Percentiles rank a stretch among this genome's conserved stretches.
These are phyloP conservation scores for Alternaria metachromatica DNA, from an alignment of 2,329 filamentous ascomycete species.

Conservation along the genomic window DNA sequence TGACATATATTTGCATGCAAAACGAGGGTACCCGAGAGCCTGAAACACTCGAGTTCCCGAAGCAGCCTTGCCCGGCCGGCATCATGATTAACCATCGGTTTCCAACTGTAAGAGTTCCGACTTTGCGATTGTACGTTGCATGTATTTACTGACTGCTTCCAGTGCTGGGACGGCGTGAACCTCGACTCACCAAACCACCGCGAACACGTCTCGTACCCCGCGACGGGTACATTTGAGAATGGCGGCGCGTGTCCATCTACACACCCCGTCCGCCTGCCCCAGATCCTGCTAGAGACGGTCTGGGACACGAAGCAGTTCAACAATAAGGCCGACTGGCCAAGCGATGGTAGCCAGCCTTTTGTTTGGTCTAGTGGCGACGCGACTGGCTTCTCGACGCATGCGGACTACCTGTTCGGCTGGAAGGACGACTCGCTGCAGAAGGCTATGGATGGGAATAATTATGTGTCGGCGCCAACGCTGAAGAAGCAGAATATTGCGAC, in stretches of 20 bases:
- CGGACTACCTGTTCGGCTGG: slow-evolving; percentile 44
- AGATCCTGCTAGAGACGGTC: slow-evolving; percentile 43
- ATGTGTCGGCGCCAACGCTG: slow-evolving; percentile 37
- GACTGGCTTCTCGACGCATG: slow-evolving; percentile 37
- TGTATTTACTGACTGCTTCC: neutral
- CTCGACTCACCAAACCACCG: slow-evolving; percentile 35
- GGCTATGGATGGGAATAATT: slow-evolving; percentile 38
- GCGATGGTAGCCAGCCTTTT: slow-evolving; percentile 41
- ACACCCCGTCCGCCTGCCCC: slow-evolving; percentile 38
- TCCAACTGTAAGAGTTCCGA: slow-evolving; percentile 16
- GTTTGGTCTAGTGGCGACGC: slow-evolving; percentile 40
- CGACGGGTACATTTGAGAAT: slow-evolving; percentile 39
- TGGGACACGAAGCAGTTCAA: slow-evolving; percentile 44
- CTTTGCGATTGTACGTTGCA: neutral
- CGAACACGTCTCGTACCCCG: slow-evolving; percentile 36
- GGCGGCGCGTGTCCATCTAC: slow-evolving; percentile 36
- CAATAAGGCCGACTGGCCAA: slow-evolving; percentile 42
- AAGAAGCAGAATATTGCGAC: slow-evolving; percentile 44
- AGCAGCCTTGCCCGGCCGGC: slow-evolving; percentile 29
- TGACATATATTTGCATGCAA: slow-evolving; percentile 40
- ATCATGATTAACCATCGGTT: slow-evolving; percentile 40
- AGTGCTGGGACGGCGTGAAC: slow-evolving; percentile 38
- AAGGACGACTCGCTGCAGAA: slow-evolving; percentile 11
- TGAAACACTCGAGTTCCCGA: slow-evolving; percentile 33
- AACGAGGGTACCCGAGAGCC: slow-evolving; percentile 35